Evolutionary conservation across 345 rosid genomes (phyloP).

Genomic region (Boechera retrofracta): DNA sequence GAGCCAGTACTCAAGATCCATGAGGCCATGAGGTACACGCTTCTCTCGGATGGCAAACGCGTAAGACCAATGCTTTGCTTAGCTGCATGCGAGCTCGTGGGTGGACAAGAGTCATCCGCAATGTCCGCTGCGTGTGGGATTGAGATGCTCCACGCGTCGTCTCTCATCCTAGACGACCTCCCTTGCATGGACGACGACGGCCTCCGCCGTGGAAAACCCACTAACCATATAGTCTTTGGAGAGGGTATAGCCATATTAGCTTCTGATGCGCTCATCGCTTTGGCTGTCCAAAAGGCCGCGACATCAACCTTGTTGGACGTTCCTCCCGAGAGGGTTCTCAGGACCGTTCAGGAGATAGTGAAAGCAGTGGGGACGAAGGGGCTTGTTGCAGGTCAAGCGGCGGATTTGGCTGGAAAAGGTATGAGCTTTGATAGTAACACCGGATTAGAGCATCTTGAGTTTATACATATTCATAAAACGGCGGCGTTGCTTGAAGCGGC

Average conservation of each 20-base stretch:
- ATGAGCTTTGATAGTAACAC: conserved; percentile 10
- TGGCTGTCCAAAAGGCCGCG: conserved; percentile 54
- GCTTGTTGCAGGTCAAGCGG: conserved; percentile 78
- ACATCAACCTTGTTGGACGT: conserved; percentile 40
- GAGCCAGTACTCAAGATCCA: conserved; percentile 68
- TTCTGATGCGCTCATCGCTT: conserved; percentile 64
- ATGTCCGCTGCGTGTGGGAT: conserved; percentile 79
- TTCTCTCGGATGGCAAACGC: conserved; percentile 76
- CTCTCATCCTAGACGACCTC: conserved; percentile 76
- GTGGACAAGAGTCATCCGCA: conserved; percentile 61
- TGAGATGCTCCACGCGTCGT: conserved; percentile 82
- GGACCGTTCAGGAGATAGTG: conserved; percentile 59
- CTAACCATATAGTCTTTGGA: conserved; percentile 77
- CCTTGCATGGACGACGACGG: conserved; percentile 86
- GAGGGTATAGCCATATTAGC: conserved; percentile 66
- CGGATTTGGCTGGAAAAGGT: conserved; percentile 64
- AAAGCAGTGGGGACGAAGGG: conserved; percentile 62
- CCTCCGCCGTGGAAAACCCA: conserved; percentile 80
- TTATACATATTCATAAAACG: conserved; percentile 71
- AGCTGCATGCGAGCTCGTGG: conserved; percentile 80
- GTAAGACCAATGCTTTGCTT: conserved; percentile 75
- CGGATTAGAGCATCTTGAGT: conserved; percentile 61
- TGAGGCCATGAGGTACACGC: conserved; percentile 86
- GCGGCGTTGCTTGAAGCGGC: conserved; percentile 68
- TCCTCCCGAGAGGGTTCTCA: conserved; percentile 47